These are phyloP conservation scores for Diaporthe aspalathi DNA, from an alignment of 2,329 filamentous ascomycete species.

Conservation along the genomic window DNA sequence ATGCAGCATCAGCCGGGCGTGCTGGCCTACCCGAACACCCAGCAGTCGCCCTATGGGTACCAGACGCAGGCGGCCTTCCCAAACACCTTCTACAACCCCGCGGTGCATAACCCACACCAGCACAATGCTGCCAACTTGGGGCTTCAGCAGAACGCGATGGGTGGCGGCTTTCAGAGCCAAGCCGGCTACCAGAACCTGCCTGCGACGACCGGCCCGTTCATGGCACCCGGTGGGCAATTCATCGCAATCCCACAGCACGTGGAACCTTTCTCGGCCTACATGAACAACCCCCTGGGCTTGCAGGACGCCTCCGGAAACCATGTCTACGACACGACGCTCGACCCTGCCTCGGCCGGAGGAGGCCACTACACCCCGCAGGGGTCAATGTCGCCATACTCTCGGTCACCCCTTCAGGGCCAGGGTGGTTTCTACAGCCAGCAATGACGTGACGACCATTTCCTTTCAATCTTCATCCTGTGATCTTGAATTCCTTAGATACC, in stretches of 20 bases:
- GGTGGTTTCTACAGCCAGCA: conserved; percentile 50
- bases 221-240: conserved; percentile 46
- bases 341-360: conserved; percentile 46
- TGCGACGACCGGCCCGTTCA: conserved; percentile 46
- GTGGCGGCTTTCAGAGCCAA: conserved; percentile 36
- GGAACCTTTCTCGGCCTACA: conserved; percentile 39
- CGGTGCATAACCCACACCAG: conserved; percentile 36
- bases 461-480: conserved; percentile 25
- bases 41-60: conserved; percentile 38
- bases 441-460: conserved; percentile 27
- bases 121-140: conserved; percentile 19
- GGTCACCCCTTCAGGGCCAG: conserved; percentile 54
- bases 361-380: conserved; percentile 54
- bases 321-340: conserved; percentile 49
- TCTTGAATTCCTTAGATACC: conserved; percentile 29
- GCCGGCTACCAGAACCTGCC: conserved; percentile 46
- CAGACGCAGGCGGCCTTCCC: conserved; percentile 39
- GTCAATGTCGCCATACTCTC: conserved; percentile 56
- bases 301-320: conserved; percentile 38
- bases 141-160: conserved; percentile 35
- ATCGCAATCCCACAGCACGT: conserved; percentile 46
- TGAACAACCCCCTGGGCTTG: conserved; percentile 31
- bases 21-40: conserved; percentile 31
- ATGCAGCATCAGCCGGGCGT: conserved; percentile 32
- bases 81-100: conserved; percentile 31